A percentile compares a stretch with the other conserved stretches of the same genome.
Evolutionary conservation across 352 stramenopile species (phyloP).

Genomic region (Phytophthora meadii): DNA sequence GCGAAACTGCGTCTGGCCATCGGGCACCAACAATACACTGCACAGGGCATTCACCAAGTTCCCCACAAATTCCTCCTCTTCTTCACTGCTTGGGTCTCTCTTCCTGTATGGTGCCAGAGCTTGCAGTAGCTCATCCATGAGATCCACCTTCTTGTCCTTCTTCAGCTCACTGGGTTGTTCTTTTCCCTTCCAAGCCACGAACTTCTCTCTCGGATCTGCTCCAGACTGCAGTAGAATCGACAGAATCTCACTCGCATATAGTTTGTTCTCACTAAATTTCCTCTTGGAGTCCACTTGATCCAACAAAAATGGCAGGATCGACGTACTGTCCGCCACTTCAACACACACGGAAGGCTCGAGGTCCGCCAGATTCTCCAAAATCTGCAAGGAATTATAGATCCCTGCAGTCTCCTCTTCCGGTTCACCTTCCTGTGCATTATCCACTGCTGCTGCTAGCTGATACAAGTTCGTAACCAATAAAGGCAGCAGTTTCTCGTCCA

Average conservation of each 20-base stretch:
- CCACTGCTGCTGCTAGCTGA: constrained; percentile 35
- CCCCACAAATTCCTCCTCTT: constrained; percentile 94
- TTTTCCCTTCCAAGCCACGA: constrained; percentile 40
- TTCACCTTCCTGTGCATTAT: constrained; percentile 23
- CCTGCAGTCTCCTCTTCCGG: constrained; percentile 73
- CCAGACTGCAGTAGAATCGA: constrained; percentile 86
- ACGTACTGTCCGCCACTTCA: constrained; percentile 53
- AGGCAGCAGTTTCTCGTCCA: constrained; percentile 67
- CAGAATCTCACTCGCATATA: constrained; percentile 87
- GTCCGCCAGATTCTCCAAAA: constrained; percentile 83
- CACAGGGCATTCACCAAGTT: constrained; percentile 93
- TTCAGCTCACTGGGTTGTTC: constrained; percentile 19
- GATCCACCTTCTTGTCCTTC: constrained; percentile 54
- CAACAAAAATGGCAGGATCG: constrained; percentile 69
- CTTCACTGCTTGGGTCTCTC: constrained; percentile 67
- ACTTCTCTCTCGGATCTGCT: constrained; percentile 42
- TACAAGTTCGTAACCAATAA: constrained; percentile 59
- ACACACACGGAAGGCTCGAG: constrained; percentile 56
- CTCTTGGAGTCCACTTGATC: constrained; percentile 45
- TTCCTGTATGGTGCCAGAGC: constrained; percentile 90
- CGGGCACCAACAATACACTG: constrained; percentile 67
- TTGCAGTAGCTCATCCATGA: constrained; percentile 93
- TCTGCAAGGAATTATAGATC: constrained; percentile 83
- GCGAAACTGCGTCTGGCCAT: constrained; percentile 64
- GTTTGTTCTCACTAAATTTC: constrained; percentile 75